phyloP scores from a whole-genome alignment of 2,329 filamentous ascomycete species.

The Fusarium cicatricum region DNA sequence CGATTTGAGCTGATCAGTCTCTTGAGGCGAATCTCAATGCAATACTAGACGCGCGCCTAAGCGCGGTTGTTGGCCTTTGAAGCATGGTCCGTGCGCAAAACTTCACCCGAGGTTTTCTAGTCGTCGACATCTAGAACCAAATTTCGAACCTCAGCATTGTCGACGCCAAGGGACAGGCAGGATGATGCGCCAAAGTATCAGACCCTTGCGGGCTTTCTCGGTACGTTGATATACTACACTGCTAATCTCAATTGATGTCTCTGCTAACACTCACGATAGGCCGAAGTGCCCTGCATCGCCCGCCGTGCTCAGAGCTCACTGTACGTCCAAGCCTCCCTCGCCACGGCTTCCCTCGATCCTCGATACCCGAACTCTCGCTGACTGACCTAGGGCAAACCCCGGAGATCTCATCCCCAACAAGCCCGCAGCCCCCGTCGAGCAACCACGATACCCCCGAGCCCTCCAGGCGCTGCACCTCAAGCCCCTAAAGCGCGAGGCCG shows the following conservation, averaged over 20 bases:
- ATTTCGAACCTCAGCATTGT: constrained; percentile 35
- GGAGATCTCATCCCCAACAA: constrained; percentile 30
- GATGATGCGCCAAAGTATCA: constrained; percentile 44
- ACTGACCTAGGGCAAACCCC: constrained; percentile 26
- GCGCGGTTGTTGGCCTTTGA: neutral
- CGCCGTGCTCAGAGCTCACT: constrained; percentile 39
- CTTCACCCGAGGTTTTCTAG: constrained; percentile 34
- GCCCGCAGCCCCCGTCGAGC: constrained; percentile 4
- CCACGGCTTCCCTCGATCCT: neutral
- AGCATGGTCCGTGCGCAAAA: constrained; percentile 33
- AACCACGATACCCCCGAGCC: constrained; percentile 72
- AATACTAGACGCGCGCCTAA: constrained; percentile 21
- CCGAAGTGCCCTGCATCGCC: constrained; percentile 35
- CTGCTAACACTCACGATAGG: constrained; percentile 27
- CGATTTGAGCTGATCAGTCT: too few relatives aligned
- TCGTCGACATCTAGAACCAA: constrained; percentile 13
- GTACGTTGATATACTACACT: constrained; percentile 15
- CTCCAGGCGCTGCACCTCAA: constrained; percentile 88
- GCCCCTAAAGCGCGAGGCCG: constrained; percentile 77
- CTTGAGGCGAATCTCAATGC: neutral
- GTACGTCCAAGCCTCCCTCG: constrained; percentile 32
- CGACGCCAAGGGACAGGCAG: constrained; percentile 35
- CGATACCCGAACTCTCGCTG: neutral
- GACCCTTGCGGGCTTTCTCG: constrained; percentile 37
- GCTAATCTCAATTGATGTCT: neutral